These are phyloP conservation scores for Aquanectria penicillioides DNA, from an alignment of 2,329 filamentous ascomycete genomes.

Conservation along the genomic window DNA sequence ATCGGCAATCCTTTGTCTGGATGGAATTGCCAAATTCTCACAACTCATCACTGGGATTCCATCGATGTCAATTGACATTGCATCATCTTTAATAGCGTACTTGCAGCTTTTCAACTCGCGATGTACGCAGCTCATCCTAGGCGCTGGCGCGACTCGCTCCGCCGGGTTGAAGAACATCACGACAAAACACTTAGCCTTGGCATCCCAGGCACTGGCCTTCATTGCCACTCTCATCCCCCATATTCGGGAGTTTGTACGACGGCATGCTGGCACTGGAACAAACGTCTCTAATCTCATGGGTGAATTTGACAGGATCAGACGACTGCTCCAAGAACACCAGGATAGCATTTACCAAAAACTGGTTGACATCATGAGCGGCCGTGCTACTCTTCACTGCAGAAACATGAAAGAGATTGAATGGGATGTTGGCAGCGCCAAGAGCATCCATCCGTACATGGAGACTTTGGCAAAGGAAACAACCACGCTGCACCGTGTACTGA, in stretches of 20 bases:
- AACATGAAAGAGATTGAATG: slow-evolving; percentile 80
- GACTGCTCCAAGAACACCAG: slow-evolving; percentile 88
- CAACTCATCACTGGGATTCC: slow-evolving; percentile 87
- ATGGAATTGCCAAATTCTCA: slow-evolving; percentile 83
- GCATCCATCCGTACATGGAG: slow-evolving; percentile 81
- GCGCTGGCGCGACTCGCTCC: slow-evolving; percentile 87
- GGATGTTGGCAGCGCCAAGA: slow-evolving; percentile 61
- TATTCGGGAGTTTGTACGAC: slow-evolving; percentile 88
- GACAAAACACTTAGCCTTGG: slow-evolving; percentile 91
- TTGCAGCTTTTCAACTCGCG: slow-evolving; percentile 95
- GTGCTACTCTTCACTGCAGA: slow-evolving; percentile 78
- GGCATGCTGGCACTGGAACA: slow-evolving; percentile 69
- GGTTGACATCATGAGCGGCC: slow-evolving; percentile 88
- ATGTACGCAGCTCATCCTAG: slow-evolving; percentile 94
- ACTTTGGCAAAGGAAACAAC: slow-evolving; percentile 86
- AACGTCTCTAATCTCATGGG: slow-evolving; percentile 71
- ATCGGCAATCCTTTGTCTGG: slow-evolving; percentile 83
- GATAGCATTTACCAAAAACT: slow-evolving; percentile 91
- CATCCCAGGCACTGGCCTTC: slow-evolving; percentile 89
- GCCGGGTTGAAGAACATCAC: slow-evolving; percentile 96
- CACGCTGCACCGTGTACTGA: slow-evolving; percentile 84
- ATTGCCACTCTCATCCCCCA: slow-evolving; percentile 89
- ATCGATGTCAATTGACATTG: slow-evolving; percentile 87
- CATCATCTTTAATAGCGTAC: slow-evolving; percentile 82
- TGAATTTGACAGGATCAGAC: slow-evolving; percentile 89